Evolutionary conservation across 306 rosid genomes (phyloP).

Genomic region (Vigna radiata): DNA sequence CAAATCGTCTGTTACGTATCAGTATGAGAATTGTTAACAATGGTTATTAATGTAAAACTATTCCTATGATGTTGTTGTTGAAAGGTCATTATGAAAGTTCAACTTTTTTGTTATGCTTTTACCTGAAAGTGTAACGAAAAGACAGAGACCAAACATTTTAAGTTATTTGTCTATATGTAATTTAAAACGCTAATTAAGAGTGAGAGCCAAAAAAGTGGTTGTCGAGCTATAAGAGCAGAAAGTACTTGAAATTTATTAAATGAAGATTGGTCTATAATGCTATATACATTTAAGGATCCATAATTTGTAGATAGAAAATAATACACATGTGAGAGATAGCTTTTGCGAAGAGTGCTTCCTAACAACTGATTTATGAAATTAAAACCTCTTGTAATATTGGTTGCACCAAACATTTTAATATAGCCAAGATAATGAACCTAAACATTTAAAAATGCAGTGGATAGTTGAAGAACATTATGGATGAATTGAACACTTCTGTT

Average conservation of each 20-base stretch:
- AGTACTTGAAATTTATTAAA: slow-evolving; percentile 2
- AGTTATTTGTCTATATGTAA: neutral
- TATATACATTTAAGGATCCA: neutral
- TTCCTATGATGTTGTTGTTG: neutral
- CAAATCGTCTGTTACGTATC: neutral
- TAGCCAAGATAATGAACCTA: no score
- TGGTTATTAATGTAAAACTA: no score
- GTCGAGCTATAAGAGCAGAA: slow-evolving; percentile 1
- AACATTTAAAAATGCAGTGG: slow-evolving; percentile 3
- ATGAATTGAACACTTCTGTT: neutral
- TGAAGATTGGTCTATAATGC: neutral
- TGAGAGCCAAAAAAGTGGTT: neutral
- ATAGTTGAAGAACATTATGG: slow-evolving; percentile 23
- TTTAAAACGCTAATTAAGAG: slow-evolving; percentile 18
- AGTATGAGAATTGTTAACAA: neutral
- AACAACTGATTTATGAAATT: slow-evolving; percentile 25
- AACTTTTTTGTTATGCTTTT: neutral
- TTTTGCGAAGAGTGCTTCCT: neutral
- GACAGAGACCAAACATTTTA: neutral
- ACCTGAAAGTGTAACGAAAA: neutral
- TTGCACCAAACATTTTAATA: slow-evolving; percentile 18
- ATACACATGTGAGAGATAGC: slow-evolving; percentile 2
- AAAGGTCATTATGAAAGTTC: slow-evolving; percentile 7
- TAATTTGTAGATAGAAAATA: neutral
- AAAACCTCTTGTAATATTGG: neutral